Evolutionary conservation across 768 basidiomycete species (phyloP).

Genomic region (Serpula lacrymans): DNA sequence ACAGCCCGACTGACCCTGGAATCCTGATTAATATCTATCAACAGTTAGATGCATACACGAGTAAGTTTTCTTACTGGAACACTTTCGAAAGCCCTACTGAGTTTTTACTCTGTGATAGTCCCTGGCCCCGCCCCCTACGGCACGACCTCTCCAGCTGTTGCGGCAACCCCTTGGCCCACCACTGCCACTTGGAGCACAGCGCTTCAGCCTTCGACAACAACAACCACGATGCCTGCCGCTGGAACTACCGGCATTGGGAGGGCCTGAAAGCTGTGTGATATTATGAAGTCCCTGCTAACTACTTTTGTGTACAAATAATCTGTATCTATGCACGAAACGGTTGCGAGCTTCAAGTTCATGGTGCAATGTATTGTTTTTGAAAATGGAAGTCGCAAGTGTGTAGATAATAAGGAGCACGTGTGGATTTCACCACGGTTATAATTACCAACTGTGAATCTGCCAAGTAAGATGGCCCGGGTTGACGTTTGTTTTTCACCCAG

Average conservation of each 20-base stretch:
- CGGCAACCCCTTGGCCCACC: conserved; percentile 40
- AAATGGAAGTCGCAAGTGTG: no score
- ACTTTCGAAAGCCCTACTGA: conserved; percentile 13
- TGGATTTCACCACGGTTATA: no score
- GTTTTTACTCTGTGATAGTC: conserved; percentile 23
- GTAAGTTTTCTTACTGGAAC: conserved; percentile 20
- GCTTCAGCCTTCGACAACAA: conserved; percentile 42
- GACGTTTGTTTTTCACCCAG: no score
- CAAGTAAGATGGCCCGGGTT: no score
- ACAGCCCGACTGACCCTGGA: conserved; percentile 33
- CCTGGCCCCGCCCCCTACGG: conserved; percentile 51
- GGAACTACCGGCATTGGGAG: not conserved
- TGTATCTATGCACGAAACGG: no score
- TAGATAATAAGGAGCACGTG: no score
- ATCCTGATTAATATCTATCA: conserved; percentile 50
- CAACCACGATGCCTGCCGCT: conserved; percentile 30
- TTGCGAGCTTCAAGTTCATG: no score
- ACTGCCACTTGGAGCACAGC: conserved; percentile 51
- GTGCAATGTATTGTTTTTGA: no score
- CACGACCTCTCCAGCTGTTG: conserved; percentile 36
- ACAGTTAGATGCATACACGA: conserved; percentile 35
- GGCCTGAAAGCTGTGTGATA: no score
- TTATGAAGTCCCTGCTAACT: no score
- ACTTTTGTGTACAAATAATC: no score
- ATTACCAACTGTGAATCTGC: no score